phyloP scores from a whole-genome alignment of 768 basidiomycete species.

The Amanita inopinata region DNA sequence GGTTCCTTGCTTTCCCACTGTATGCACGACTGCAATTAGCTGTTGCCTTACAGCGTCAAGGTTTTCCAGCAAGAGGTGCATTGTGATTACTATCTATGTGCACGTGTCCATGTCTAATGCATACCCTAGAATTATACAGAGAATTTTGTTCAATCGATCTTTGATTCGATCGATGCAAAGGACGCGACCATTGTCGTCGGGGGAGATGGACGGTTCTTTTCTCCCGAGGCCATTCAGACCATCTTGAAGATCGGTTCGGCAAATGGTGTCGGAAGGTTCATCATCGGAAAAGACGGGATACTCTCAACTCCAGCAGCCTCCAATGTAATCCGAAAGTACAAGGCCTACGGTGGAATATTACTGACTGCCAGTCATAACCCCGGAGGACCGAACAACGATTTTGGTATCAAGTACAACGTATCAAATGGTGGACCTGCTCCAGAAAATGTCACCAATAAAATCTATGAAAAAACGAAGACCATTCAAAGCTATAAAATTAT shows the following conservation, averaged over 20 bases:
- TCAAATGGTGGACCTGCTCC: slow-evolving; percentile 97
- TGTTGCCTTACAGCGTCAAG: slow-evolving; percentile 61
- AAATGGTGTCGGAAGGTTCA: slow-evolving; percentile 86
- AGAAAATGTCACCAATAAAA: slow-evolving; percentile 92
- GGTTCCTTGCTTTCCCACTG: slow-evolving; percentile 13
- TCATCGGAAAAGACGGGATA: slow-evolving; percentile 86
- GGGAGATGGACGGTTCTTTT: slow-evolving; percentile 94
- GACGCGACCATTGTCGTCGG: slow-evolving; percentile 88
- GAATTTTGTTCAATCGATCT: slow-evolving; percentile 94
- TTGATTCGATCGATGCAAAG: slow-evolving; percentile 76
- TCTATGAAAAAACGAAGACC: slow-evolving; percentile 84
- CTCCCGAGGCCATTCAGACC: slow-evolving; percentile 76
- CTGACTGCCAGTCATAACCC: slow-evolving; percentile 98
- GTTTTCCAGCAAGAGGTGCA: slow-evolving; percentile 93
- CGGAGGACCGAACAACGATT: slow-evolving; percentile 96
- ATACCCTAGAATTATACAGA: slow-evolving; percentile 85
- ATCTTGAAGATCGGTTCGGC: slow-evolving; percentile 93
- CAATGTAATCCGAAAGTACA: slow-evolving; percentile 91
- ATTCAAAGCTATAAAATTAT: slow-evolving; percentile 81
- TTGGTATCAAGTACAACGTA: slow-evolving; percentile 99
- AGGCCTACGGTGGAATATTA: slow-evolving; percentile 93
- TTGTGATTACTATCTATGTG: slow-evolving; percentile 12
- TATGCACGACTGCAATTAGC: slow-evolving; percentile 11
- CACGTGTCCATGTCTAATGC: slow-evolving; percentile 10
- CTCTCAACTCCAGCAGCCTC: slow-evolving; percentile 96